These are phyloP conservation scores for Ramaria rubella DNA, from an alignment of 768 basidiomycete genomes.

Conservation along the genomic window DNA sequence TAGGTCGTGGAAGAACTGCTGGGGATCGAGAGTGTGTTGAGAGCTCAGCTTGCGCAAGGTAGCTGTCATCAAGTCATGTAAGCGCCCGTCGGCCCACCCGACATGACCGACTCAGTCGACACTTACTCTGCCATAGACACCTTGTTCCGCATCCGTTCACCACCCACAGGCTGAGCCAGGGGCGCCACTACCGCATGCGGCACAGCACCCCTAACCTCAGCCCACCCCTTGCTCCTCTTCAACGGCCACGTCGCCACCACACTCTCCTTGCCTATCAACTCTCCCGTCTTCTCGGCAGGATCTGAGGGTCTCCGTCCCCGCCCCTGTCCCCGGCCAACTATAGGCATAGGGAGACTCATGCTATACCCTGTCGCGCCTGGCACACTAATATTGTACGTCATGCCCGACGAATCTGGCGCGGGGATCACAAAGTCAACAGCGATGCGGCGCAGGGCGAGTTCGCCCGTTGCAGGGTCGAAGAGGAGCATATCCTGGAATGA, in stretches of 20 bases:
- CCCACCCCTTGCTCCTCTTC: slow-evolving; percentile 44
- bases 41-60: slow-evolving; percentile 76
- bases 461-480: slow-evolving; percentile 55
- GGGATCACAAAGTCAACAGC: slow-evolving; percentile 31
- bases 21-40: slow-evolving; percentile 60
- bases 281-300: slow-evolving; percentile 31
- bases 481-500: slow-evolving; percentile 59
- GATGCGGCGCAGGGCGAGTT: slow-evolving; percentile 51
- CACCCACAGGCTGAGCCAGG: too few species aligned
- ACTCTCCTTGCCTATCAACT: slow-evolving; percentile 30
- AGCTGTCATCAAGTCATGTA: slow-evolving; percentile 33
- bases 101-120: not conserved
- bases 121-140: not conserved
- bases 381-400: not conserved
- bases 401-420: not conserved
- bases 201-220: slow-evolving; percentile 40
- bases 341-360: not conserved
- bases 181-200: not conserved
- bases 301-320: slow-evolving; percentile 13
- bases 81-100: not conserved
- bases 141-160: too few species aligned
- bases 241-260: slow-evolving; percentile 64
- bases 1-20: slow-evolving; percentile 57
- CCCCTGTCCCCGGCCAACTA: not conserved
- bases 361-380: not conserved